phyloP scores from a whole-genome alignment of 192 early-diverging fungal species.

The Cladochytrium replicatum region DNA sequence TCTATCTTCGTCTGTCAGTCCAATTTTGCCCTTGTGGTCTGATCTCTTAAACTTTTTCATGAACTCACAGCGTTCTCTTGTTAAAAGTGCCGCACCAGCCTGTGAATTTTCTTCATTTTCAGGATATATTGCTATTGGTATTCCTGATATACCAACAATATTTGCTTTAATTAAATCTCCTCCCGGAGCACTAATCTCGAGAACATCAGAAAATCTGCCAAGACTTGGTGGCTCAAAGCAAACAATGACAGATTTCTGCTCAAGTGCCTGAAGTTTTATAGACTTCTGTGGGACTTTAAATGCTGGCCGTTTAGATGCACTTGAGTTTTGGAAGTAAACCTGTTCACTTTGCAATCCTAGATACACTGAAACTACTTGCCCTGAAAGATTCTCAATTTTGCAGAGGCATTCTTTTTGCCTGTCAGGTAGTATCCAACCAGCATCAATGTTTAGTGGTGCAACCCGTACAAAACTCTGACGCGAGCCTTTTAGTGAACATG shows the following conservation, averaged over 20 bases:
- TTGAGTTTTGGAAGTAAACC: conserved; percentile 3
- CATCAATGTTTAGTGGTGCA: conserved; percentile 35
- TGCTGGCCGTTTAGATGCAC: conserved; percentile 13
- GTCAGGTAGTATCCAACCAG: conserved; percentile 49
- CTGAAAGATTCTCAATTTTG: conserved; percentile 41
- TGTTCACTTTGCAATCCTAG: conserved; percentile 30
- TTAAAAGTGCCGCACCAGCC: conserved; percentile 35
- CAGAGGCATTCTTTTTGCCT: conserved; percentile 31
- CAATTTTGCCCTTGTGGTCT: conserved; percentile 22
- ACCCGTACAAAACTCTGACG: conserved; percentile 44
- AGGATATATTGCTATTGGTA: conserved; percentile 49
- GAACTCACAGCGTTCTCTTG: conserved; percentile 43
- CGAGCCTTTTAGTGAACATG: conserved; percentile 29
- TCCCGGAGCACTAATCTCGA: conserved; percentile 42
- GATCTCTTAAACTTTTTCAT: conserved; percentile 36
- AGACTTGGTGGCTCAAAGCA: conserved; percentile 39
- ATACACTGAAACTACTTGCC: conserved; percentile 14
- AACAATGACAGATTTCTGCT: conserved; percentile 32
- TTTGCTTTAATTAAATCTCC: conserved; percentile 38
- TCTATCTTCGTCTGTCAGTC: conserved; percentile 31
- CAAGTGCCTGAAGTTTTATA: conserved; percentile 33
- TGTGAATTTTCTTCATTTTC: conserved; percentile 35
- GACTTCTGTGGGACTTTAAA: conserved; percentile 23
- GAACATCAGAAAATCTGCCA: conserved; percentile 33
- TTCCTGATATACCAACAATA: conserved; percentile 39